Base-by-base conservation (phyloP, 164 flowering plant genomes). In the Paratinospora sagittata region DNA sequence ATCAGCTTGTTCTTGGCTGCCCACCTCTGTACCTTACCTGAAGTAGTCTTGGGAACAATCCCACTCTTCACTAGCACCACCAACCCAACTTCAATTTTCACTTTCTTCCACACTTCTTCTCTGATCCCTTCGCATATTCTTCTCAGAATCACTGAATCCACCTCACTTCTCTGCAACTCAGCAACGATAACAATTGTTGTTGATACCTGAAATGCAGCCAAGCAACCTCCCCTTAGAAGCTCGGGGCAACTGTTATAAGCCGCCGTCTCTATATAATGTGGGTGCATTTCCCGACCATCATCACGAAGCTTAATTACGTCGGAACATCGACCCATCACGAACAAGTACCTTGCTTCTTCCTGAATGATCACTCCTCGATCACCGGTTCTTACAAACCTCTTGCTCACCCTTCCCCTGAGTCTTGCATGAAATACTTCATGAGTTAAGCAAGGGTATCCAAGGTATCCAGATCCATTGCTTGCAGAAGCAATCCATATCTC, bases 401-500 rank as follows among this genome's bases (percentile, higher is more conserved):
- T 33, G 24, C 82, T 76, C 5, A 78, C 52, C 33, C 33, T 74
- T 64, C 79, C 75, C 21, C 66, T 70, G 1, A 86, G 64, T 61
- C 87, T 75, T 0, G 65, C 81, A 6, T 79, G 76, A 68, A 86
- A 88, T 0, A 78, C 70, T 67, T 87, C 84, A 0, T 72, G 71
- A 0, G 87, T 86, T 60, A 87, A 39, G 30, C 78, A 83, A 34
- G 91, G 90, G 75, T 87, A 88, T 60, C 81, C 80, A 5, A 90
- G 88, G 75, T 87, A 90, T 30, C 89, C 89, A 0, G 78, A 72
- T 17, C 84, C 86, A 14, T 85, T 90, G 84, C 96, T 88, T 9
- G 91, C 83, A n/a, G 92, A 87, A 5, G 88, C 76, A 23, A 90
- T 75, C 89, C 90, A 86, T 70, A 88, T 86, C 79, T 90, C 91